Evolutionary conservation across 2,329 filamentous ascomycete genomes (phyloP).

Genomic region (Pseudocercospora fijiensis): DNA sequence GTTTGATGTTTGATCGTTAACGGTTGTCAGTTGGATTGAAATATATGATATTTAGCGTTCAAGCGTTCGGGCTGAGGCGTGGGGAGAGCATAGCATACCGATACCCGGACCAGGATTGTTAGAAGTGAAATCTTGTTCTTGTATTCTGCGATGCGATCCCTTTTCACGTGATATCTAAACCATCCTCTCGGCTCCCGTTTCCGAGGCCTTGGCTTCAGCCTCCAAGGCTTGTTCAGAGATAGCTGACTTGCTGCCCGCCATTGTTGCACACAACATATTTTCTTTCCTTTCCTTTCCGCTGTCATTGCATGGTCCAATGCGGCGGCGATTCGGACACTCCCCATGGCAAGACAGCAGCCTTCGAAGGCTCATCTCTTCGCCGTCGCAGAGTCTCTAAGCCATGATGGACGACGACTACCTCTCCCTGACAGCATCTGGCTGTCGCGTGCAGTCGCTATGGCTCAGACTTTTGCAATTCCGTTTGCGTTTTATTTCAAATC

Average conservation of each 20-base stretch:
- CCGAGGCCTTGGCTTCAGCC: neutral
- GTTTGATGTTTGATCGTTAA: neutral
- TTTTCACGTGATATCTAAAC: neutral
- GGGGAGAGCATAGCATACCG: neutral
- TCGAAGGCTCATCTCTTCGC: constrained; percentile 18
- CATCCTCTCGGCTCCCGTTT: neutral
- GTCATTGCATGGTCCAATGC: neutral
- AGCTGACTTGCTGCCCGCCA: neutral
- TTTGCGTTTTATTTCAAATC: constrained; percentile 29
- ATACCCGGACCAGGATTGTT: neutral
- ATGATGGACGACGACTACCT: constrained; percentile 13
- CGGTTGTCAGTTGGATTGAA: neutral
- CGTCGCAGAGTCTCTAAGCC: constrained; percentile 9
- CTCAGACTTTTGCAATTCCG: constrained; percentile 21
- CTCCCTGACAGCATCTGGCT: constrained; percentile 17
- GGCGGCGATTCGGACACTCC: neutral
- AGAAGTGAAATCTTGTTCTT: neutral
- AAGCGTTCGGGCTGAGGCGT: neutral
- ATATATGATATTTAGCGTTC: neutral
- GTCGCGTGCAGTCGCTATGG: constrained; percentile 17
- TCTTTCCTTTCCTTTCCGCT: neutral
- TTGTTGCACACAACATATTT: neutral
- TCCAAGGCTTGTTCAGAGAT: neutral
- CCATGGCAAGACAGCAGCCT: constrained; percentile 9
- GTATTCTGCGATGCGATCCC: neutral